phyloP scores from a whole-genome alignment of 2,329 filamentous ascomycete species.

The Aureobasidium sp. region DNA sequence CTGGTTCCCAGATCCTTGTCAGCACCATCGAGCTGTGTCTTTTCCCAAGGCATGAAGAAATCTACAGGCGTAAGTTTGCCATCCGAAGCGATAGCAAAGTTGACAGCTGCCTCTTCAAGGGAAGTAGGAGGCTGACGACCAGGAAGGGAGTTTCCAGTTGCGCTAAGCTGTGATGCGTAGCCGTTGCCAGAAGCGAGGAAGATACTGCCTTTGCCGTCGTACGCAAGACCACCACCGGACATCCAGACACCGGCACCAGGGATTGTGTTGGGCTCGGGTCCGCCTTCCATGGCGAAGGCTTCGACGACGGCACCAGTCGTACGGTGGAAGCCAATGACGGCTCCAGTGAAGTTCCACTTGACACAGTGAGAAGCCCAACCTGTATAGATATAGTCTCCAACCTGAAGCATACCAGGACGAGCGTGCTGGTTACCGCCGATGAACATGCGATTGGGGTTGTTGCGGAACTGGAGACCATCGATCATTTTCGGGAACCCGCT shows the following conservation, averaged over 20 bases:
- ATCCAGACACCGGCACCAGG: conserved; percentile 44
- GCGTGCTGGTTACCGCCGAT: conserved; percentile 44
- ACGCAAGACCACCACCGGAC: conserved; percentile 43
- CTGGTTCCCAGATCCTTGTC: conserved; percentile 45
- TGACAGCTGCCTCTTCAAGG: conserved; percentile 45
- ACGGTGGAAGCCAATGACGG: conserved; percentile 44
- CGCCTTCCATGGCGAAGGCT: conserved; percentile 39
- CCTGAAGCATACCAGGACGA: conserved; percentile 41
- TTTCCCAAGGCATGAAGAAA: conserved; percentile 48
- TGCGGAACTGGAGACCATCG: conserved; percentile 39
- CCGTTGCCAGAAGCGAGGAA: conserved; percentile 46
- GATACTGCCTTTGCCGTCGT: conserved; percentile 41
- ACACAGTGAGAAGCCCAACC: conserved; percentile 48
- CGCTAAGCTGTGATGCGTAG: conserved; percentile 39
- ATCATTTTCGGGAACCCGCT: conserved; percentile 34
- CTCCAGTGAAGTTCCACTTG: conserved; percentile 46
- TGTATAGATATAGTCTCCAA: conserved; percentile 43
- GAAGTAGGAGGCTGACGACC: conserved; percentile 40
- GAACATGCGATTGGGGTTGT: conserved; percentile 42
- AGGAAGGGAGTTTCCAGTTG: conserved; percentile 35
- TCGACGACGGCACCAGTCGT: conserved; percentile 40
- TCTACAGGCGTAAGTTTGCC: conserved; percentile 40
- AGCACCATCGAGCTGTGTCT: conserved; percentile 43
- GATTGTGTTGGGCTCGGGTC: conserved; percentile 32
- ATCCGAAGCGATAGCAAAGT: conserved; percentile 41